Conservation (phyloP, 140 eudicot species). For the Bidens hawaiensis region DNA sequence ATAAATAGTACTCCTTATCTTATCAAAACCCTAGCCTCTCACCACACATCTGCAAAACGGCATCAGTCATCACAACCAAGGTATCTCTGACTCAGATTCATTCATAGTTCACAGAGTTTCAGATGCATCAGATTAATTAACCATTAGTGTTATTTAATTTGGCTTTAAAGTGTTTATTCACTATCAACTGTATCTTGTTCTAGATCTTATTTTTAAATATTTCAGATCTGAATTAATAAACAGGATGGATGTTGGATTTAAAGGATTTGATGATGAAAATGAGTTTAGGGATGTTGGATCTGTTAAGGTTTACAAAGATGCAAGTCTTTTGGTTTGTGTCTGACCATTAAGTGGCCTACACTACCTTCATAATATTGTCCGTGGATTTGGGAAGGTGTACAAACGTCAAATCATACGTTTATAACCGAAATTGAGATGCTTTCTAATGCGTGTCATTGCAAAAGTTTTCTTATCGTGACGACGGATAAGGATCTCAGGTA, state of each 20-base stretch:
- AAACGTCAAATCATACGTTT: neutral
- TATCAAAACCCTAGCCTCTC: neutral
- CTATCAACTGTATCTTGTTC: neutral
- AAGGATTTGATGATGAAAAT: neutral
- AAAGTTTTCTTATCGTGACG: neutral
- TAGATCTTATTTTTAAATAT: no score
- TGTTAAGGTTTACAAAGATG: neutral
- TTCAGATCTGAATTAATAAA: neutral
- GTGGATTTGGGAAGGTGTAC: slow-evolving; percentile 1
- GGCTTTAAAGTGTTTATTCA: neutral
- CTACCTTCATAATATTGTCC: neutral
- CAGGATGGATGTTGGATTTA: neutral
- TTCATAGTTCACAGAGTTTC: neutral
- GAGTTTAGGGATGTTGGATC: neutral
- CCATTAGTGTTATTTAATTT: no score
- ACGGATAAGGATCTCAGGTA: neutral
- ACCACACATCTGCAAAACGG: neutral
- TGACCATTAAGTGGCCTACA: neutral
- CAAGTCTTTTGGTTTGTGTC: neutral
- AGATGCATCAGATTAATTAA: neutral
- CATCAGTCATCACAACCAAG: no score
- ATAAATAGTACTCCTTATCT: no score
- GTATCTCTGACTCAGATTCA: no score
- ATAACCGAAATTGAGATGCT: neutral
- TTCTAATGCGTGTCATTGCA: neutral